These are phyloP conservation scores for Aplosporella prunicola DNA, from an alignment of 2,329 filamentous ascomycete species.

Conservation along the genomic window DNA sequence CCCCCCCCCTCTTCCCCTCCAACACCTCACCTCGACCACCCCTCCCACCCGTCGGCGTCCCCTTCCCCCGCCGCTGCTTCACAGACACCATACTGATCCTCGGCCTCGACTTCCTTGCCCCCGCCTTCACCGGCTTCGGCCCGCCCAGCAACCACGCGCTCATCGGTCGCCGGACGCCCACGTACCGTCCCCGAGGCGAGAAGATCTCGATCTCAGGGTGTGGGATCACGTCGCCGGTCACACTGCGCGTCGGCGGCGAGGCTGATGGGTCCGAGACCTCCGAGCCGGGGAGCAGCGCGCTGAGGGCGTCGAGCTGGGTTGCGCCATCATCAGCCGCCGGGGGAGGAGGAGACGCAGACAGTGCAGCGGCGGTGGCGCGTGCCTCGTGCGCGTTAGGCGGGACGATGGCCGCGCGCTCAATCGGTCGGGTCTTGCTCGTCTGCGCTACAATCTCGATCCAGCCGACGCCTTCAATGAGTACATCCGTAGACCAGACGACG, in stretches of 20 bases:
- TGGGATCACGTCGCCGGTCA: slow-evolving; percentile 19
- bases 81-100: slow-evolving; percentile 57
- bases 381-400: neutral
- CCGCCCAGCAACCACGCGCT: slow-evolving; percentile 55
- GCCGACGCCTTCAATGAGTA: slow-evolving; percentile 83
- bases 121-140: slow-evolving; percentile 43
- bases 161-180: slow-evolving; percentile 59
- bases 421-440: slow-evolving; percentile 45
- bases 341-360: slow-evolving; percentile 37
- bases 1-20: too few relatives aligned
- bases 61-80: slow-evolving; percentile 4
- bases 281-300: slow-evolving; percentile 10
- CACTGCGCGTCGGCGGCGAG: slow-evolving; percentile 11
- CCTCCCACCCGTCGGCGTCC: neutral
- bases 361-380: slow-evolving; percentile 19
- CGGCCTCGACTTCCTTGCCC: slow-evolving; percentile 48
- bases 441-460: slow-evolving; percentile 88
- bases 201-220: slow-evolving; percentile 77
- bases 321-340: slow-evolving; percentile 11
- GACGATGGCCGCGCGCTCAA: slow-evolving; percentile 1
- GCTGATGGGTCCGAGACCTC: slow-evolving; percentile 9
- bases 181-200: slow-evolving; percentile 71
- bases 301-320: slow-evolving; percentile 16
- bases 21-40: too few relatives aligned
- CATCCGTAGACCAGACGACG: slow-evolving; percentile 67